Percentiles rank a stretch among this genome's conserved stretches.
phyloP scores from a whole-genome alignment of 768 basidiomycete species.

The Solioccasus polychromus region DNA sequence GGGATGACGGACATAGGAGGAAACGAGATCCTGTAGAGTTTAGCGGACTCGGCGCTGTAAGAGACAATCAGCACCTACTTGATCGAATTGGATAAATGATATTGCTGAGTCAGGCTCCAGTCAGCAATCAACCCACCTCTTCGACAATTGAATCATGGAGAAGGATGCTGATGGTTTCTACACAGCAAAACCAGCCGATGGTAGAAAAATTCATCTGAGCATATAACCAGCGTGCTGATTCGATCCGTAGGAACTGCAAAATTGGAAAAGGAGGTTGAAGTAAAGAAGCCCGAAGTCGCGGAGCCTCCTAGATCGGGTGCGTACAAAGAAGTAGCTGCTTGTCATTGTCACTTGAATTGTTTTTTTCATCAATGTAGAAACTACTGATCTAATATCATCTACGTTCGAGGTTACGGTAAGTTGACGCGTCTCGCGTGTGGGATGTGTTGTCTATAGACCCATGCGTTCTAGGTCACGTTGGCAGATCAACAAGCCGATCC shows the following conservation, averaged over 20 bases:
- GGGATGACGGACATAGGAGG: constrained; percentile 5
- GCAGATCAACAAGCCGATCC: constrained; percentile 96
- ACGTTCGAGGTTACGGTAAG: constrained; percentile 80
- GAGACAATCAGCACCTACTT: not conserved
- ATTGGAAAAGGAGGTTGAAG: constrained; percentile 30
- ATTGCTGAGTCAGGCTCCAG: constrained; percentile 24
- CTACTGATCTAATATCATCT: constrained; percentile 69
- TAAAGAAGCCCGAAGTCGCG: constrained; percentile 17
- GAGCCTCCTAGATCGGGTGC: constrained; percentile 22
- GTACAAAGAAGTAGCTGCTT: constrained; percentile 1
- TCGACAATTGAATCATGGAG: constrained; percentile 42
- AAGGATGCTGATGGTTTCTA: constrained; percentile 84
- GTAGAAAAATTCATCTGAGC: constrained; percentile 28
- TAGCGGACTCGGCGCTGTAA: not conserved
- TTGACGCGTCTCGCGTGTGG: constrained; percentile 1
- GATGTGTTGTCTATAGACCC: constrained; percentile 4
- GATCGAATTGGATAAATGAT: constrained; percentile 17
- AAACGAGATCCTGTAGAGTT: constrained; percentile 7
- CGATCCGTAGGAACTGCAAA: constrained; percentile 7
- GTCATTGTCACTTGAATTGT: not conserved
- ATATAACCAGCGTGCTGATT: constrained; percentile 8
- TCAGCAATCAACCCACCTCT: constrained; percentile 1
- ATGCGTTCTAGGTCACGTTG: constrained; percentile 71
- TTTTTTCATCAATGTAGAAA: constrained; percentile 13
- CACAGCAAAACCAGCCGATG: constrained; percentile 43